These are phyloP conservation scores for Aspergillus conjunctus DNA, from an alignment of 495 filamentous ascomycete genomes.

Conservation along the genomic window DNA sequence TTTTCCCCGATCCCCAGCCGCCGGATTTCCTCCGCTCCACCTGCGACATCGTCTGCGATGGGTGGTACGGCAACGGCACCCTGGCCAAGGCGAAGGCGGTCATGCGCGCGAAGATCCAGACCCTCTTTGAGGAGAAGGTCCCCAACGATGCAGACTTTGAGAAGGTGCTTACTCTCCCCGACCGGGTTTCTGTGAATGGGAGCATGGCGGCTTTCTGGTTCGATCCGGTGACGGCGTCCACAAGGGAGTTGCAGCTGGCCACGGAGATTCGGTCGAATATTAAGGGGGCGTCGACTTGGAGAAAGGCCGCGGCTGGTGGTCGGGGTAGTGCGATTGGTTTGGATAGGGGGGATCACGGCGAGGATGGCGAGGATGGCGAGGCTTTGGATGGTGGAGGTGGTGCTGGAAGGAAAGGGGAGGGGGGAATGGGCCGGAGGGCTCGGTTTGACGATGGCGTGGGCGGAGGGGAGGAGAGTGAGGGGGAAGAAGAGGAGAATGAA, in stretches of 20 bases:
- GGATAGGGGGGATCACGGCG: constrained; percentile 21
- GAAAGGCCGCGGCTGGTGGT: constrained; percentile 30
- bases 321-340: too few species aligned
- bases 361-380: constrained; percentile 23
- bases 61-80: constrained; percentile 80
- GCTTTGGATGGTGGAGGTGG: constrained; percentile 16
- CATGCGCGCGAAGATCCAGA: constrained; percentile 77
- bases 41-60: constrained; percentile 64
- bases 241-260: constrained; percentile 37
- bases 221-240: constrained; percentile 28
- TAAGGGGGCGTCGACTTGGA: constrained; percentile 42
- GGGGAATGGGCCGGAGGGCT: constrained; percentile 25
- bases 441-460: constrained; percentile 22
- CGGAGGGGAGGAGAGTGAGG: constrained; percentile 28
- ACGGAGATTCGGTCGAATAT: constrained; percentile 44
- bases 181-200: constrained; percentile 36
- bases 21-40: constrained; percentile 38
- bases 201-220: constrained; percentile 36
- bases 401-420: constrained; percentile 32
- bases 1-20: constrained; percentile 25
- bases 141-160: constrained; percentile 55
- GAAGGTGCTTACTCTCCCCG: constrained; percentile 46
- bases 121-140: constrained; percentile 43
- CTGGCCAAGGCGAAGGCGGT: constrained; percentile 78
- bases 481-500: constrained; percentile 33